These are phyloP conservation scores for Blastobotrys persicus DNA, from an alignment of 1,139 yeast genomes.

Conservation along the genomic window DNA sequence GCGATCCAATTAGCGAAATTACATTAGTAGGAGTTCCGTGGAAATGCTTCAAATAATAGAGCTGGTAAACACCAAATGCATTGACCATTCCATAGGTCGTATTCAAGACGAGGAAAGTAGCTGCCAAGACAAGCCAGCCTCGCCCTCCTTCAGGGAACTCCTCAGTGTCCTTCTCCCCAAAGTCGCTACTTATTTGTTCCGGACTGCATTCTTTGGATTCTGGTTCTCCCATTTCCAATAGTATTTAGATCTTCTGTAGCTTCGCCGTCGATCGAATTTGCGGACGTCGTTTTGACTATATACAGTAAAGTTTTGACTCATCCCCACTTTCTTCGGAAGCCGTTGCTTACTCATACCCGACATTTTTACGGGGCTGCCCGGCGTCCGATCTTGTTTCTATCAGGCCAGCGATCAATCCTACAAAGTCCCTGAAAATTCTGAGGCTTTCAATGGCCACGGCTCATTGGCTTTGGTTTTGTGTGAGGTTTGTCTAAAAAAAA, in stretches of 20 bases:
- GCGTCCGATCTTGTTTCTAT: too few relatives aligned
- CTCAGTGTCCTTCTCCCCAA: conserved; percentile 10
- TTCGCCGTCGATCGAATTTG: too few relatives aligned
- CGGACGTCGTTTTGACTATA: too few relatives aligned
- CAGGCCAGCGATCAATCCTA: too few relatives aligned
- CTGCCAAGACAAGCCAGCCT: conserved; percentile 30
- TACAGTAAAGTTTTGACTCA: too few relatives aligned
- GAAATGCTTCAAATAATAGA: conserved; percentile 48
- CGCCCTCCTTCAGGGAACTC: conserved; percentile 28
- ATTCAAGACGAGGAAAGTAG: conserved; percentile 24
- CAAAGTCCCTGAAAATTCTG: too few relatives aligned
- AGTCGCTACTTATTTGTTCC: not conserved
- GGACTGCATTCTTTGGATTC: not conserved
- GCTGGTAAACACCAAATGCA: conserved; percentile 56
- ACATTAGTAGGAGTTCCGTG: conserved; percentile 40
- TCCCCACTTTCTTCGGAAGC: too few relatives aligned
- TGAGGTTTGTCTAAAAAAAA: too few relatives aligned
- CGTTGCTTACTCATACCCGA: too few relatives aligned
- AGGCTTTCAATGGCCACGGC: too few relatives aligned
- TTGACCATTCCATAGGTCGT: conserved; percentile 48
- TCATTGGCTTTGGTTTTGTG: too few relatives aligned
- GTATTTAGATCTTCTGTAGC: not conserved
- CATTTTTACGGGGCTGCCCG: too few relatives aligned
- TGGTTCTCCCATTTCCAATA: not conserved
- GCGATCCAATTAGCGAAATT: conserved; percentile 54